Base-by-base conservation (phyloP, 2,329 filamentous ascomycete genomes). In the Thielaviopsis ethacetica region DNA sequence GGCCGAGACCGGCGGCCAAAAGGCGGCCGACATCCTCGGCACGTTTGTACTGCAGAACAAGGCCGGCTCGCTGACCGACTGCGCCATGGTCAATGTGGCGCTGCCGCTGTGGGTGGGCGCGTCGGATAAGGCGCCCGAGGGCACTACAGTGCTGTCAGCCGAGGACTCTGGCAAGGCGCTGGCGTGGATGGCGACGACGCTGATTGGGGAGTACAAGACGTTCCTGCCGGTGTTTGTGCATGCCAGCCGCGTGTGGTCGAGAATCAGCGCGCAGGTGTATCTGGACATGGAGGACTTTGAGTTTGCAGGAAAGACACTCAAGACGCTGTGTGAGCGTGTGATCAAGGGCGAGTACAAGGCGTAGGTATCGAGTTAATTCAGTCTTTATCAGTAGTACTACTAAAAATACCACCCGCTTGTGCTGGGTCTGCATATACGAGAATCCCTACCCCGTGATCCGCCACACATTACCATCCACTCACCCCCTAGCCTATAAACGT, bases 221-320 rank as follows among this genome's bases (percentile, higher is more conserved):
- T 91, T 88, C 65, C 71, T 93, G 56, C 76, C 83, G 0, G 67
- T 86, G 2, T 81, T 82, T 60, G 69, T 76, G 9, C 82, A 90
- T 63, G 75, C 71, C 0, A 78, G 77, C 0, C 75, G 75, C 57
- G 79, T 84, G 68, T 95, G 86, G 86, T 75, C 78, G 0, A 74
- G 91, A 54, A 66, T 95, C 54, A 90, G 86, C 67, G 88, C 81
- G 15, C 90, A 95, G 74, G 78, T 93, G 0, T 97, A 93, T 68
- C 71, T 96, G n/a, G 88, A 88, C 26, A 68, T 84, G 63, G 75
- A 76, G 13, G 90, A 96, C 69, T 95, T 93, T 66, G 80, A 85
- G 67, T 87, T 80, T 79, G 77, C 78, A 3, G 87, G 76, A 0
- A 67, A 73, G 56, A 72, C 78, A 9, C 68, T 93, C 65, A 78